phyloP scores from a whole-genome alignment of 176 grass and related monocot species.

The Aegilops speltoides region DNA sequence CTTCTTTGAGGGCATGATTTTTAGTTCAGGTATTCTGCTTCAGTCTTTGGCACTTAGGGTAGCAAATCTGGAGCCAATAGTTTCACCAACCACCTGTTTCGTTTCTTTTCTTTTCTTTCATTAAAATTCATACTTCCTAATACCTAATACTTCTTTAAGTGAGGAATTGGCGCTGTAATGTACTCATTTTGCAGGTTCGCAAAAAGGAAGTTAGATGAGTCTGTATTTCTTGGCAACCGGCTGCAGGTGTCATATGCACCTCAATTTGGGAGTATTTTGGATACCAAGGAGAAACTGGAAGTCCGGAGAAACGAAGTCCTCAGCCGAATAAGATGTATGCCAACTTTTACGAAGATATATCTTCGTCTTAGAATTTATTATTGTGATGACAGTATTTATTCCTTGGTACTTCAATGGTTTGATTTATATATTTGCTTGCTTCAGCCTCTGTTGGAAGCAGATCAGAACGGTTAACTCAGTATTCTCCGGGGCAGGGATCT shows the following conservation, averaged over 20 bases:
- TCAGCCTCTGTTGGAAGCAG: constrained; percentile 47
- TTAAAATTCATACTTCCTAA: neutral
- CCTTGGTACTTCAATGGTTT: neutral
- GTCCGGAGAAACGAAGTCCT: constrained; percentile 70
- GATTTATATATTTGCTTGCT: constrained; percentile 13
- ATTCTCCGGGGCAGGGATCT: constrained; percentile 39
- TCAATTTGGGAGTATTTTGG: constrained; percentile 64
- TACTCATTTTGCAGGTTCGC: constrained; percentile 64
- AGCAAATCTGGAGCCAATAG: neutral
- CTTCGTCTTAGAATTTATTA: constrained; percentile 11
- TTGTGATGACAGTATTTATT: constrained; percentile 27
- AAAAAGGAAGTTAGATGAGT: constrained; percentile 84
- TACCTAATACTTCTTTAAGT: neutral
- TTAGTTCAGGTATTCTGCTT: neutral
- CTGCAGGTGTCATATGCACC: constrained; percentile 81
- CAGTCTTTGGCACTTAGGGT: neutral
- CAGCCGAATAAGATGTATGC: constrained; percentile 58
- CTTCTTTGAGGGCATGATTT: neutral
- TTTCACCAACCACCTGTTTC: neutral
- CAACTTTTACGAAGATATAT: neutral
- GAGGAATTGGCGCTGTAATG: neutral
- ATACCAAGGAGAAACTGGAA: constrained; percentile 88
- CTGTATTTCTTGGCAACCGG: constrained; percentile 75
- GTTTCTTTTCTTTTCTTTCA: neutral
- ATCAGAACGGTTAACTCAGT: constrained; percentile 45